Conservation (phyloP, 176 grass and related monocot species). For the Stipa capillata region DNA sequence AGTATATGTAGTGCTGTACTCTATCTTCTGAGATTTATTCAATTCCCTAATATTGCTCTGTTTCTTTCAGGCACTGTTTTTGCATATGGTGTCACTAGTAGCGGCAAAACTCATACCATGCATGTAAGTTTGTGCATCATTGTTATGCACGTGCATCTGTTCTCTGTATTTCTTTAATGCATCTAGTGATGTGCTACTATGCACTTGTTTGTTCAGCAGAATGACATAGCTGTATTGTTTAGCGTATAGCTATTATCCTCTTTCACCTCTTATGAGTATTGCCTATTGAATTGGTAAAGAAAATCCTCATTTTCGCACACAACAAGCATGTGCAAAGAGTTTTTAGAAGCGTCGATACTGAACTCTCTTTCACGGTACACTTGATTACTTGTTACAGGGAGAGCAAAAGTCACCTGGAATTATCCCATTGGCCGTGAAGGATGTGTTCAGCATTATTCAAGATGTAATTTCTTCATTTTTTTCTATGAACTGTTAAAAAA, state of each 20-base stretch:
- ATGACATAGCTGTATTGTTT: slow-evolving; percentile 4
- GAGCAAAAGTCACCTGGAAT: slow-evolving; percentile 99
- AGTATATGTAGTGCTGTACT: not conserved
- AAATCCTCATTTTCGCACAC: not conserved
- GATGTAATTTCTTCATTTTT: slow-evolving; percentile 51
- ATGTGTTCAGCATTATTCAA: slow-evolving; percentile 99
- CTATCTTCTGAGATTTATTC: not conserved
- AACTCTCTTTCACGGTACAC: not conserved
- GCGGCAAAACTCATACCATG: slow-evolving; percentile 99
- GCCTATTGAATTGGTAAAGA: slow-evolving; percentile 2
- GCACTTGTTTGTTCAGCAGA: slow-evolving; percentile 1
- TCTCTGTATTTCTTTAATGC: not conserved
- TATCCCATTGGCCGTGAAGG: slow-evolving; percentile 93
- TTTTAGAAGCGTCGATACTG: not conserved
- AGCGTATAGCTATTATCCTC: not conserved
- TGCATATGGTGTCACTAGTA: slow-evolving; percentile 99
- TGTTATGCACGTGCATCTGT: not conserved
- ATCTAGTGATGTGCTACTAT: not conserved
- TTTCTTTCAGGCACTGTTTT: slow-evolving; percentile 86
- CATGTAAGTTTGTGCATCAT: slow-evolving; percentile 62
- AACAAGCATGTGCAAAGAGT: not conserved
- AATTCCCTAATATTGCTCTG: not conserved
- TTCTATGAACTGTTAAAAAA: not conserved
- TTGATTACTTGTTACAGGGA: slow-evolving; percentile 47
- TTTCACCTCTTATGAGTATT: not conserved